Percentiles rank a stretch among this genome's conserved stretches.
Evolutionary conservation across 2,329 filamentous ascomycete genomes (phyloP).

Genomic region (Diaporthe capsici): DNA sequence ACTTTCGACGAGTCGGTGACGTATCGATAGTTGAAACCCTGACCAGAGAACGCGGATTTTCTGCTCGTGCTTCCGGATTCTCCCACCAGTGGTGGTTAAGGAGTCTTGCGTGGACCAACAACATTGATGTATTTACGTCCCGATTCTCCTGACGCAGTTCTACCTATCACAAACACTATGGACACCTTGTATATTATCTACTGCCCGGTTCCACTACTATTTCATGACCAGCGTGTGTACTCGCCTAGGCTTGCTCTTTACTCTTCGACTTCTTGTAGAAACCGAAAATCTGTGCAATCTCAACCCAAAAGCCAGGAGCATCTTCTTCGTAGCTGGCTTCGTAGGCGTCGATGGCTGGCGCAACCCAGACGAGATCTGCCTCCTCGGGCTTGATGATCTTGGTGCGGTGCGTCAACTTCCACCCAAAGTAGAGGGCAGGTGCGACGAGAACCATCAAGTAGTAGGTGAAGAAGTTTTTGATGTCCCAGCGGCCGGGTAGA

Average conservation of each 20-base stretch:
- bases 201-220: no score
- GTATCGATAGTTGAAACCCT: no score
- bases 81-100: no score
- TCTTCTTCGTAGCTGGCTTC: constrained; percentile 64
- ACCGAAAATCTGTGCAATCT: constrained; percentile 62
- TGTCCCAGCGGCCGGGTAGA: constrained; percentile 47
- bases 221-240: not conserved
- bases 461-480: constrained; percentile 57
- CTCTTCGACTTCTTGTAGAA: constrained; percentile 49
- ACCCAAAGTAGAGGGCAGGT: constrained; percentile 67
- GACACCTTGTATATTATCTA: not conserved
- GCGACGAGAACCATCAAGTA: constrained; percentile 71
- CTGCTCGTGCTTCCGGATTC: no score
- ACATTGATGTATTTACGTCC: not conserved
- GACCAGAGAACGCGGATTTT: no score
- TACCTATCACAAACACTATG: not conserved
- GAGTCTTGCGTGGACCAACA: not conserved
- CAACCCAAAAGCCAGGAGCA: constrained; percentile 68
- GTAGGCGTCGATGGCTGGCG: constrained; percentile 55
- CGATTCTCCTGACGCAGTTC: not conserved
- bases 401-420: constrained; percentile 75
- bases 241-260: constrained; percentile 2
- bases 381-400: constrained; percentile 64
- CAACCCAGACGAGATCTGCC: constrained; percentile 47
- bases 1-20: no score